Evolutionary conservation across 257 asterid genomes (phyloP).

Genomic region (Petunia axillaris): DNA sequence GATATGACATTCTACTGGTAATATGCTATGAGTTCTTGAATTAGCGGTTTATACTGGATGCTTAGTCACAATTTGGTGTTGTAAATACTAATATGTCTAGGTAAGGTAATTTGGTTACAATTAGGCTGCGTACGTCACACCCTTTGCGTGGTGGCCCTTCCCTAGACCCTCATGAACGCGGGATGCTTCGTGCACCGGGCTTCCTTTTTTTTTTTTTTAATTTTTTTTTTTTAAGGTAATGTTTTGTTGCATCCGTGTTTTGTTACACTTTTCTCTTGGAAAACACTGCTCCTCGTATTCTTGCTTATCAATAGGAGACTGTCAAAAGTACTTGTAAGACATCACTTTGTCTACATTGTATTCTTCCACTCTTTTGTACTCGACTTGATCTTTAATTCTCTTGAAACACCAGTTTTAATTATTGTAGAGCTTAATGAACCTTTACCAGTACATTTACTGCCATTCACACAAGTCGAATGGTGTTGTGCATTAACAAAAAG

Average conservation of each 20-base stretch:
- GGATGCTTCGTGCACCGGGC: no score
- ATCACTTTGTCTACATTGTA: not conserved
- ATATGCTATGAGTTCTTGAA: not conserved
- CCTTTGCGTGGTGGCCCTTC: no score
- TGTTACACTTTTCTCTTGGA: not conserved
- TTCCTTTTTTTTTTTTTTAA: not conserved
- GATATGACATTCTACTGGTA: not conserved
- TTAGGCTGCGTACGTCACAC: no score
- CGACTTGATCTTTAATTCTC: constrained; percentile 2
- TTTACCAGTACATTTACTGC: not conserved
- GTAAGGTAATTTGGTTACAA: no score
- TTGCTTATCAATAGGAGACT: constrained; percentile 1
- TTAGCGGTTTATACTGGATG: not conserved
- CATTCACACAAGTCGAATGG: not conserved
- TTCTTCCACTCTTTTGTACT: not conserved
- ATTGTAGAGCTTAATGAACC: not conserved
- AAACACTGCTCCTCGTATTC: not conserved
- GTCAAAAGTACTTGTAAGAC: not conserved
- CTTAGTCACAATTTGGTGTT: not conserved
- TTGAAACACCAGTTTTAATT: not conserved
- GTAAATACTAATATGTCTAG: no score
- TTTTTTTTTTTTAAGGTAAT: not conserved
- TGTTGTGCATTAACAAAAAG: not conserved
- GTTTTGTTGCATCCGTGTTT: not conserved
- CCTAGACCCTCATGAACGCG: no score